These are phyloP conservation scores for Mucor sp. DNA, from an alignment of 371 early-diverging fungal species.

Conservation along the genomic window DNA sequence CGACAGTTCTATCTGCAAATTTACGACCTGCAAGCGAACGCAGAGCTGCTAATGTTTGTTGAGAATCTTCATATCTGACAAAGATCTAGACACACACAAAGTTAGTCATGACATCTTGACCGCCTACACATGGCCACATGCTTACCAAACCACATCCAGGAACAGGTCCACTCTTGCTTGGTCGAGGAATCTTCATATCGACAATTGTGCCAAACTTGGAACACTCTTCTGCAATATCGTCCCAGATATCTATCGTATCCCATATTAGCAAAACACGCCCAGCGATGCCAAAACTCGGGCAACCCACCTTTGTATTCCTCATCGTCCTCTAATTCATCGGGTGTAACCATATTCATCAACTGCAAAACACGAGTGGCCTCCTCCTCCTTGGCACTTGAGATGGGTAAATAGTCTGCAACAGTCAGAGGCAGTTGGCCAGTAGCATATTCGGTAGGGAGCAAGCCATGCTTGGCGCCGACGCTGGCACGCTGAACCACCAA, in stretches of 20 bases:
- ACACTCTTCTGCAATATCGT: slow-evolving; percentile 93
- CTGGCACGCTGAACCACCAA: slow-evolving; percentile 95
- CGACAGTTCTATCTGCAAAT: slow-evolving; percentile 92
- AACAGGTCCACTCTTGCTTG: slow-evolving; percentile 50
- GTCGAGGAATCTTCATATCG: slow-evolving; percentile 87
- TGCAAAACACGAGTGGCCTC: slow-evolving; percentile 80
- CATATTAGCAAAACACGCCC: neutral
- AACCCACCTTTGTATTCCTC: slow-evolving; percentile 82
- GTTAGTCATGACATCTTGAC: neutral
- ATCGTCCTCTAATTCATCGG: slow-evolving; percentile 86
- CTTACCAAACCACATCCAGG: slow-evolving; percentile 87
- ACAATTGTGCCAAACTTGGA: slow-evolving; percentile 81
- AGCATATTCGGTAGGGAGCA: slow-evolving; percentile 15
- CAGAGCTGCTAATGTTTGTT: slow-evolving; percentile 71
- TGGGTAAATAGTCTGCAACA: slow-evolving; percentile 23
- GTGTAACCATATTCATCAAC: slow-evolving; percentile 94
- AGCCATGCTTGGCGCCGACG: slow-evolving; percentile 71
- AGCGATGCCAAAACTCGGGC: neutral
- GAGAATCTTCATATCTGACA: slow-evolving; percentile 69
- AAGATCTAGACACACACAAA: slow-evolving; percentile 65
- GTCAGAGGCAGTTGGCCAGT: slow-evolving; percentile 9
- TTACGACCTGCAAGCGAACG: slow-evolving; percentile 91
- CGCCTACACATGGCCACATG: neutral
- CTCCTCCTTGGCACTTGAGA: slow-evolving; percentile 49
- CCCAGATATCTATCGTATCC: slow-evolving; percentile 75